Evolutionary conservation across 176 grass and related monocot genomes (phyloP).

Genomic region (Oryza longistaminata): DNA sequence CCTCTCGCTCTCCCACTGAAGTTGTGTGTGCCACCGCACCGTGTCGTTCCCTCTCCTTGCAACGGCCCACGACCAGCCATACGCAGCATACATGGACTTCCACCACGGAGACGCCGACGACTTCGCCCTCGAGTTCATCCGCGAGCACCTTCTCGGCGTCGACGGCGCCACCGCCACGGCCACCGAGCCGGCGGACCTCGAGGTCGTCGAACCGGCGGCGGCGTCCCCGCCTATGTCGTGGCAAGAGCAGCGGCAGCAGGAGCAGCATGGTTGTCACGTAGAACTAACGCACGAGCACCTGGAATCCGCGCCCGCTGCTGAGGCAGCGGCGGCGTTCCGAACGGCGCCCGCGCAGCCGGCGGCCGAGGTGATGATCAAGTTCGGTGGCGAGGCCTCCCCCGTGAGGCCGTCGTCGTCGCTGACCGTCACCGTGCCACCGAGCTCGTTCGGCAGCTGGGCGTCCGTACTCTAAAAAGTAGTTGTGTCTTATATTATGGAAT

Average conservation of each 20-base stretch:
- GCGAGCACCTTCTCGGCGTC: constrained; percentile 50
- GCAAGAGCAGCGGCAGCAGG: not conserved
- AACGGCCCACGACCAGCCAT: not conserved
- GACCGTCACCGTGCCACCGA: constrained; percentile 32
- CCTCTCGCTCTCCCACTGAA: not conserved
- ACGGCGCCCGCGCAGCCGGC: constrained; percentile 33
- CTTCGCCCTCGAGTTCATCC: constrained; percentile 49
- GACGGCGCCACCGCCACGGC: not conserved
- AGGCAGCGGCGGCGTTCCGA: not conserved
- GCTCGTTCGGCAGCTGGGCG: constrained; percentile 22
- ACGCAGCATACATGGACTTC: constrained; percentile 50
- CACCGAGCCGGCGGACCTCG: not conserved
- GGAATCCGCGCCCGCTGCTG: not conserved
- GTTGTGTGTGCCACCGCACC: not conserved
- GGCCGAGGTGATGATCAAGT: constrained; percentile 38
- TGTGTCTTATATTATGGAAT: too few species aligned
- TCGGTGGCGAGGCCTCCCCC: constrained; percentile 29
- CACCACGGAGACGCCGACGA: constrained; percentile 34
- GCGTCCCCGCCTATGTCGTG: constrained; percentile 24
- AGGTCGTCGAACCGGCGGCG: not conserved
- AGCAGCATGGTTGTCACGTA: constrained; percentile 1
- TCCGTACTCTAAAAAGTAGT: too few species aligned
- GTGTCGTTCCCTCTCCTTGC: too few species aligned
- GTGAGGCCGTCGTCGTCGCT: constrained; percentile 13
- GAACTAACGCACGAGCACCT: constrained; percentile 11